Evolutionary conservation across 371 early-diverging fungal species (phyloP).

Genomic region (Mortierella sp.): DNA sequence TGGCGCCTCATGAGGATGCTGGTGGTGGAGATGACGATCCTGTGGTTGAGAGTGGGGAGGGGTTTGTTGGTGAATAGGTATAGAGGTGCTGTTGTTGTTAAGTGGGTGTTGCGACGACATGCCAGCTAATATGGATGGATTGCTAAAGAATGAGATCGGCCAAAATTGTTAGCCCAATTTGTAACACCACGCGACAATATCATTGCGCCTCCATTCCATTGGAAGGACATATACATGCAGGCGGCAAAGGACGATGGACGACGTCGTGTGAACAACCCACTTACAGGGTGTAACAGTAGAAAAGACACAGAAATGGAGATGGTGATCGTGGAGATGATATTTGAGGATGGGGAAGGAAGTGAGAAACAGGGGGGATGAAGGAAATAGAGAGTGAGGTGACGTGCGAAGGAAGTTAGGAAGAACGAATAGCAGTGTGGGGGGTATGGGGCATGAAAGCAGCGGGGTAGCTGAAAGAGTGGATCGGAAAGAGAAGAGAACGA

Average conservation of each 20-base stretch:
- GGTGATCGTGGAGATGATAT: not conserved
- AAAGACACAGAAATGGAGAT: not conserved
- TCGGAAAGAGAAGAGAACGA: not conserved
- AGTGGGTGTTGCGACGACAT: constrained; percentile 3
- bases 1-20: not conserved
- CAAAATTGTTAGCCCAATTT: not conserved
- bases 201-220: not conserved
- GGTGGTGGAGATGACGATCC: not conserved
- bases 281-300: not conserved
- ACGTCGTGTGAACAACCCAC: not conserved
- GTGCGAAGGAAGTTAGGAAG: too few species aligned
- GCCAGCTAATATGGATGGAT: not conserved
- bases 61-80: not conserved
- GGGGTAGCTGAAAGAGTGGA: not conserved
- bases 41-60: not conserved
- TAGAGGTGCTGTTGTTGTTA: not conserved
- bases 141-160: not conserved
- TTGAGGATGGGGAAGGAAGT: not conserved
- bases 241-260: not conserved
- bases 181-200: not conserved
- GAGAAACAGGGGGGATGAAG: not conserved
- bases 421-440: too few species aligned
- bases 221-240: not conserved
- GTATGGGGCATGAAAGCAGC: not conserved
- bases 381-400: not conserved